Conservation (phyloP, 768 basidiomycete genomes). For the Tricholoma matsutake region DNA sequence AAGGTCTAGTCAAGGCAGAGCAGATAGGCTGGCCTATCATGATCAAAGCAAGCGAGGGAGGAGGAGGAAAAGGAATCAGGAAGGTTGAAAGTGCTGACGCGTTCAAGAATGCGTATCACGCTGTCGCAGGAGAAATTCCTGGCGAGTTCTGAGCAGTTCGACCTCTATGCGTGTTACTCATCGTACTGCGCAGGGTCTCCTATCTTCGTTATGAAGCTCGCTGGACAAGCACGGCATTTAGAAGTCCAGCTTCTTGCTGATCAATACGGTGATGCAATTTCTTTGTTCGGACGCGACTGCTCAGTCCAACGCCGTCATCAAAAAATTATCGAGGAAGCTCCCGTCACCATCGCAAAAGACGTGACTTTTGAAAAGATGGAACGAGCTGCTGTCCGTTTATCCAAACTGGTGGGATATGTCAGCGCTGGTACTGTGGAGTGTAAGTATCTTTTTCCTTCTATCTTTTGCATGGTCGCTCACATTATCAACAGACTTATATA, state of each 20-base stretch:
- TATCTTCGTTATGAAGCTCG: conserved; percentile 99
- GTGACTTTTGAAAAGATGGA: conserved; percentile 97
- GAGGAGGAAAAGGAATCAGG: conserved; percentile 98
- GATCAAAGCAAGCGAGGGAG: conserved; percentile 99
- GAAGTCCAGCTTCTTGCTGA: conserved; percentile 98
- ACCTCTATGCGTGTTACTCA: conserved; percentile 8
- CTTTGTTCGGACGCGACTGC: conserved; percentile 97
- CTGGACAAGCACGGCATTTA: conserved; percentile 93
- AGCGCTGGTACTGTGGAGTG: conserved; percentile 99
- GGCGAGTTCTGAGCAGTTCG: conserved; percentile 47
- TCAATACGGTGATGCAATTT: conserved; percentile 99
- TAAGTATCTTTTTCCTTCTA: conserved; percentile 33
- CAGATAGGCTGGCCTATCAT: conserved; percentile 96
- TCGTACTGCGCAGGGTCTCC: conserved; percentile 68
- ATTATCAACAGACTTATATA: conserved; percentile 76
- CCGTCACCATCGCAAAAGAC: conserved; percentile 93
- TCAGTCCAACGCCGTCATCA: conserved; percentile 99
- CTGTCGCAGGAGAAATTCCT: conserved; percentile 94
- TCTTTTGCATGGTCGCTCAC: conserved; percentile 6
- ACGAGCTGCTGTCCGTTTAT: conserved; percentile 97
- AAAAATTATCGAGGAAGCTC: conserved; percentile 99
- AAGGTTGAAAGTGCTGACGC: conserved; percentile 85
- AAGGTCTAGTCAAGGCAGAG: conserved; percentile 80
- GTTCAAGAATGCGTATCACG: conserved; percentile 93
- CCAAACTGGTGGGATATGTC: conserved; percentile 98